Evolutionary conservation across 805 yeast genomes (phyloP), one percentile per base, ranked within the genome.

Genomic region (Candida michaelii): DNA sequence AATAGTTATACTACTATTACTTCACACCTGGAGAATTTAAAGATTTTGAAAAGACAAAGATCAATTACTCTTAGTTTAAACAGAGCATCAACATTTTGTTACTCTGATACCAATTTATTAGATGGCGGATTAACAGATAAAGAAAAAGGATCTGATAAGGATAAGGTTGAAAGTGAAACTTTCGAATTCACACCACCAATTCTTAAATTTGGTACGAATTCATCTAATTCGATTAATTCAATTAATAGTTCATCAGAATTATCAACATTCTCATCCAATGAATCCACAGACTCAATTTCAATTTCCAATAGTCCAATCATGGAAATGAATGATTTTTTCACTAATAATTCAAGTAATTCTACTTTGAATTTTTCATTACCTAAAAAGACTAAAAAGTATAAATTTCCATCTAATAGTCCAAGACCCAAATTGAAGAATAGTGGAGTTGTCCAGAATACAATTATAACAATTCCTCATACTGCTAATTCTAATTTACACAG

Each of bases 21-120:
- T 6, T 51, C 55, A 34, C 63, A 58, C 36, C 43, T 54, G 5
- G 56, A 58, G 31, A 56, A 51, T 33, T 55, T 55, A 29, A 65
- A 64, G 48, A 52, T 63, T 12, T 48, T 63, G 34, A 66, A 66
- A 48, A 50, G 70, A 30, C 69, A 64, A 41, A 54, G 53, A 42
- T 58, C 62, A 18, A 49, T 14, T 36, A 43, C 39, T 17, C 39
- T 40, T 29, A 31, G 44, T 8, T 39, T 59, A 27, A 51, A 46
- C 6, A 44, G 64, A 23, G 58, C 62, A n/a, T 55, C 62, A n/a
- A 58, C 64, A 2, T 57, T 55, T 38, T 48, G 63, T 14, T 55
- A 51, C 34, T 37, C 46, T 11, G 47, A 45, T 18, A 42, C 51
- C 10, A 29, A 17, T 23, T 23, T 29, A 23, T 21, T 21, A 21